Base-by-base conservation (phyloP, 2,329 filamentous ascomycete species). In the Alternaria sp. region DNA sequence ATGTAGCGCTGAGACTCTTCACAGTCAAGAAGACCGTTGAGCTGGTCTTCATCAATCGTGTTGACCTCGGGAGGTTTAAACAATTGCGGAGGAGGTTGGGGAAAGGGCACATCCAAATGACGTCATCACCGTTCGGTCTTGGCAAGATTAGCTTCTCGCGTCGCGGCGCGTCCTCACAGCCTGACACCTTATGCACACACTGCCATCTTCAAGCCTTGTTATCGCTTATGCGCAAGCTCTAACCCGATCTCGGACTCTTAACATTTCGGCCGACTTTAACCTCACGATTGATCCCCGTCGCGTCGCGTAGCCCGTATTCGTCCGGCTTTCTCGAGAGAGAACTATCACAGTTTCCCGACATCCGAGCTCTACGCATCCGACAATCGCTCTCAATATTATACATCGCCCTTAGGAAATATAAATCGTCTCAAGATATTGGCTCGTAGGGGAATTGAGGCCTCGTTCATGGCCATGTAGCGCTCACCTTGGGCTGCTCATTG, bases 1-100 rank as follows among this genome's bases (percentile, higher is more conserved):
- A 79, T 74, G 66, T 86, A 80, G n/a, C 67, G 73, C 26, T 73
- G 70, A 47, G 85, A 80, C 64, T 86, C 85, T 0, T 73, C 71
- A 6, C 77, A 23, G 17, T 85, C 80, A 15, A 85, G 70, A 65
- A 70, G 66, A 2, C 62, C 62, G 15, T 65, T 58, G 23, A 70
- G 51, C 28, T 72, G 65, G 23, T 57, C 49, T 44, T 64, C 32
- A 12, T 51, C 61, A 3, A 76, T 76, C 40, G 79, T 77, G 5
- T 73, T 26, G 25, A 26, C 25, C 25, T 25, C 8, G 25, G 2
- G 25, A 25, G 25, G 25, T 25, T 25, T 25, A 25, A 25, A 25
- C 25, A 25, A 25, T 25, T 25, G 25, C 25, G 25, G 9, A 25
- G 25, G 25, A 25, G 25, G 25, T 3, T 25, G 25, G 25, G 25